Percentiles rank a stretch among this genome's conserved stretches.
These are phyloP conservation scores for Rhodosporidiobolus sp. DNA, from an alignment of 768 basidiomycete species.

Conservation along the genomic window DNA sequence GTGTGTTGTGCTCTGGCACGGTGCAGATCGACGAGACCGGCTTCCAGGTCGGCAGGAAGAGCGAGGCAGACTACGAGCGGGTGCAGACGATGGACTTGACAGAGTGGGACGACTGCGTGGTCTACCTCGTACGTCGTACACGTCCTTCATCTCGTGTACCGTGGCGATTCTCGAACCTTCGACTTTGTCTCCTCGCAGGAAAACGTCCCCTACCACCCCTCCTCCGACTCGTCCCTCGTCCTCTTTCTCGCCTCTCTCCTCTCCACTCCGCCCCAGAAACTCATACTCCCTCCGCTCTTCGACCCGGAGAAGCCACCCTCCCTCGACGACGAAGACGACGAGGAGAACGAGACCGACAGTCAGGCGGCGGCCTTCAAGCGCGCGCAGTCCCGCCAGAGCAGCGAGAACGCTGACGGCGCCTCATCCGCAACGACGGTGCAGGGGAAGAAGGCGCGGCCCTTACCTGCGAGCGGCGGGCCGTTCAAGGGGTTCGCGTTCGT, in stretches of 20 bases:
- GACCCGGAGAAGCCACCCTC: slow-evolving; percentile 6
- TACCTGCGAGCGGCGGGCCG: slow-evolving; percentile 42
- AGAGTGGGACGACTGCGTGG: slow-evolving; percentile 31
- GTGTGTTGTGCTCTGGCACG: fast-evolving
- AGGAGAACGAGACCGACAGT: neutral
- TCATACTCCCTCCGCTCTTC: slow-evolving; percentile 36
- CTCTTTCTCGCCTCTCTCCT: slow-evolving; percentile 27
- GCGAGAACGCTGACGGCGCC: neutral
- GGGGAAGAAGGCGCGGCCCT: neutral
- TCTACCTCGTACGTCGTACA: slow-evolving; percentile 30
- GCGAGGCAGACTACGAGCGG: slow-evolving; percentile 1
- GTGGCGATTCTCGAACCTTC: neutral
- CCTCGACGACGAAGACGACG: neutral
- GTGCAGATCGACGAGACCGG: slow-evolving; percentile 37
- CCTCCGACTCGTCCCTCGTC: neutral
- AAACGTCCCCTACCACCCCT: slow-evolving; percentile 31
- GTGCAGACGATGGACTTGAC: slow-evolving; percentile 10
- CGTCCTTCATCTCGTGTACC: too few relatives aligned
- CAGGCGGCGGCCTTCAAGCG: neutral
- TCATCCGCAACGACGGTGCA: neutral
- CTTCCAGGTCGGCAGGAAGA: slow-evolving; percentile 29
- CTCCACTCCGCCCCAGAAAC: slow-evolving; percentile 9
- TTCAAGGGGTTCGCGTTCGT: slow-evolving; percentile 43
- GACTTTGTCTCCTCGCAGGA: slow-evolving; percentile 28
- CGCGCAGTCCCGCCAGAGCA: neutral